phyloP scores from a whole-genome alignment of 2,329 filamentous ascomycete species.

The Aspergillus novoparasiticus region DNA sequence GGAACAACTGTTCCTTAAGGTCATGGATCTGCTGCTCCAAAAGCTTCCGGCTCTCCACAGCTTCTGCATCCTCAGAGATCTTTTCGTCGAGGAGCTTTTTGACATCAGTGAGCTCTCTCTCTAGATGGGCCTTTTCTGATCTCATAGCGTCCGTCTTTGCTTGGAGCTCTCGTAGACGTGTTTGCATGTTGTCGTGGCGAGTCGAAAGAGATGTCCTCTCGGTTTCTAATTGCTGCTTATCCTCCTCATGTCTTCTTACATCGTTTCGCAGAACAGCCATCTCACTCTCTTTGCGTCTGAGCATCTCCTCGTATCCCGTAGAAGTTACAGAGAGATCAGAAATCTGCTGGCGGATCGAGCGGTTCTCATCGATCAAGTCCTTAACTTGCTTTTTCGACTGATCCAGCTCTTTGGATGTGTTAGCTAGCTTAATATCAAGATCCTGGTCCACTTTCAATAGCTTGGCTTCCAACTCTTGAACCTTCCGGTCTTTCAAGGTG shows the following conservation, averaged over 20 bases:
- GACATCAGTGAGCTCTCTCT: slow-evolving; percentile 86
- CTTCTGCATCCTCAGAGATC: slow-evolving; percentile 85
- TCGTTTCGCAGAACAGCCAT: slow-evolving; percentile 82
- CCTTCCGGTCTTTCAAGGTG: slow-evolving; percentile 83
- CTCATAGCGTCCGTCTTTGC: slow-evolving; percentile 85
- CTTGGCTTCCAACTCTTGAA: slow-evolving; percentile 82
- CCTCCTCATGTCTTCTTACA: slow-evolving; percentile 78
- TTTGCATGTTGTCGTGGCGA: slow-evolving; percentile 78
- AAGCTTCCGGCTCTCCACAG: slow-evolving; percentile 76
- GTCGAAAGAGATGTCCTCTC: slow-evolving; percentile 71
- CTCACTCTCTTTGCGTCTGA: slow-evolving; percentile 92
- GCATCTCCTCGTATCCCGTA: slow-evolving; percentile 91
- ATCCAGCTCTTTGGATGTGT: slow-evolving; percentile 77
- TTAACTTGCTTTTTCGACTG: slow-evolving; percentile 72
- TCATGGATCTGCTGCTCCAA: slow-evolving; percentile 85
- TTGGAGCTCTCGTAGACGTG: slow-evolving; percentile 78
- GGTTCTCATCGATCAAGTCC: slow-evolving; percentile 77
- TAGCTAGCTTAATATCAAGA: slow-evolving; percentile 78
- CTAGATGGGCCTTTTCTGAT: slow-evolving; percentile 78
- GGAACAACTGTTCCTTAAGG: slow-evolving; percentile 81
- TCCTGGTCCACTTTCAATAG: slow-evolving; percentile 86
- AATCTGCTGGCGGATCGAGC: slow-evolving; percentile 80
- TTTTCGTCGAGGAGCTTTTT: slow-evolving; percentile 84
- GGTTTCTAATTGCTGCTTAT: slow-evolving; percentile 75
- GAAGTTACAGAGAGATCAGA: slow-evolving; percentile 86